Evolutionary conservation across 805 yeast genomes (phyloP), one percentile per base, ranked within the genome.

Genomic region (Maudiozyma serrabonitensis): DNA sequence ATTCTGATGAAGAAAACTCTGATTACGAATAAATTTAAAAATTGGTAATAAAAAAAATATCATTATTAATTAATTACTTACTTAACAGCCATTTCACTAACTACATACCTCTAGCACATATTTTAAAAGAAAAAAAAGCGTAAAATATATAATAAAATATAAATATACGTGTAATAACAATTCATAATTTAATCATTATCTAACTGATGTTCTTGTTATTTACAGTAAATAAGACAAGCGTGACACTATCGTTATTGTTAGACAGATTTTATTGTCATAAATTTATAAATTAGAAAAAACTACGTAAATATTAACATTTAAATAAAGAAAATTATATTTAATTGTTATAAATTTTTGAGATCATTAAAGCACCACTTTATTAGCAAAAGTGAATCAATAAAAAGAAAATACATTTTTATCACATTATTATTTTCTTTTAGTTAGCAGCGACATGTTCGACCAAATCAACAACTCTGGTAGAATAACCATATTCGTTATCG

Each of bases 401-500:
- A 45, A 35, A 38, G 46, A 15, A 35, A 35, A 35, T n/a, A 32
- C 28, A 35, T 19, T 19, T 46, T 9, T 18, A 41, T 21, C 31
- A 19, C 35, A 35, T 35, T 16, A 40, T 56, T 55, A 58, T 58
- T 53, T 56, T 56, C 35, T 68, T 69, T 42, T 42, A 42, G 45
- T 42, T 37, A 21, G 40, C 44, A 61, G 83, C 82, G 65, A 80
- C 79, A 74, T 75, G 79, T 70, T 78, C 75, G 62, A 80, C 75
- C 69, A 81, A 76, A 71, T 81, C 86, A 60, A 80, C 83, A 59
- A 81, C 86, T 77, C 86, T 79, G 74, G 82, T 76, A 61, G 84
- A 78, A 79, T 80, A 80, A 71, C 86, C 86, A 74, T 67, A 80
- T 74, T 81, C 87, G 72, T 81, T 81, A 70, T 81, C 87, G 75